These are phyloP conservation scores for Trichophyton rubrum DNA, from an alignment of 2,329 filamentous ascomycete genomes.

Conservation along the genomic window DNA sequence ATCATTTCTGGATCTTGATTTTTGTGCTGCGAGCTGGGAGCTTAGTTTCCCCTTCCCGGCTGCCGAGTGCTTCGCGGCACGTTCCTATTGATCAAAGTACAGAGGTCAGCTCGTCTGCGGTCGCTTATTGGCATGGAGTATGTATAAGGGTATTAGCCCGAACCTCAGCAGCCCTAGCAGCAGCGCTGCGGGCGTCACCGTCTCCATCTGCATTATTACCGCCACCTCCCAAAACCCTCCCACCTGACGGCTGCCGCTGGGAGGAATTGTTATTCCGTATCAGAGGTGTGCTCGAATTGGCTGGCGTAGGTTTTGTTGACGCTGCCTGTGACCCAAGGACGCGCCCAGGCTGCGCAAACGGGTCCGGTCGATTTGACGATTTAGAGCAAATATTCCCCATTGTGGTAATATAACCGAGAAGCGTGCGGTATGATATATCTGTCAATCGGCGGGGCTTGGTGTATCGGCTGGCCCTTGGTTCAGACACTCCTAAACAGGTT, in stretches of 20 bases:
- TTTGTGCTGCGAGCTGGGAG: conserved; percentile 60
- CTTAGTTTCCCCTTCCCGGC: conserved; percentile 53
- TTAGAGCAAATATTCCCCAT: conserved; percentile 90
- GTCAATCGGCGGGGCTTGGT: not conserved
- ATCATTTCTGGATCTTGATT: conserved; percentile 56
- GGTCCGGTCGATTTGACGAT: conserved; percentile 44
- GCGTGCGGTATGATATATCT: not conserved
- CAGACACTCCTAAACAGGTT: not conserved
- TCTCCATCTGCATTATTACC: conserved; percentile 18
- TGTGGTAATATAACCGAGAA: conserved; percentile 4
- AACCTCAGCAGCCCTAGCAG: conserved; percentile 77
- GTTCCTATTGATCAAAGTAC: conserved; percentile 41
- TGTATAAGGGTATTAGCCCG: conserved; percentile 20
- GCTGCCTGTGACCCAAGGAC: conserved; percentile 49
- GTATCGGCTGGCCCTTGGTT: not conserved
- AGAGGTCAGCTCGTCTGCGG: not conserved
- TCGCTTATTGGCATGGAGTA: not conserved
- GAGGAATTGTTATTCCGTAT: conserved; percentile 16
- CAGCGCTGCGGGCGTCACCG: conserved; percentile 56
- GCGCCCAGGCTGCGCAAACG: conserved; percentile 61
- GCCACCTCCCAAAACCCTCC: conserved; percentile 51
- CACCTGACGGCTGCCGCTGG: conserved; percentile 34
- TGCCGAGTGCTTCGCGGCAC: conserved; percentile 45
- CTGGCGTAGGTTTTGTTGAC: conserved; percentile 24
- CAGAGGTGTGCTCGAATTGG: conserved; percentile 28